phyloP scores from a whole-genome alignment of 2,329 filamentous ascomycete genomes.

The Beauveria sp. region DNA sequence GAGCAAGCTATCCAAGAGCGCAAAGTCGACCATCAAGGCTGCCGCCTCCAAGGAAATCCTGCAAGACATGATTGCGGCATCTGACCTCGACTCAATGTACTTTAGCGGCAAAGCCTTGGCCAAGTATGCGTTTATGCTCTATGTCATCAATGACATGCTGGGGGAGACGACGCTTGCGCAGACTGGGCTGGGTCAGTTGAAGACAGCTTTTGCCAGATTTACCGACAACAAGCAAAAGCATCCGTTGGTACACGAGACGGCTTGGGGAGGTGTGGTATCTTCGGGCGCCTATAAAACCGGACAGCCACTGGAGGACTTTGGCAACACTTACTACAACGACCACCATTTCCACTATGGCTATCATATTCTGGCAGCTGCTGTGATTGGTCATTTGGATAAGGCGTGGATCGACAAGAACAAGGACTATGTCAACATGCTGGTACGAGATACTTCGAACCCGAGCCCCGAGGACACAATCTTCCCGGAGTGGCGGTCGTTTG shows the following conservation, averaged over 20 bases:
- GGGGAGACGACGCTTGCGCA: slow-evolving; percentile 49
- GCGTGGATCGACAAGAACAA: slow-evolving; percentile 66
- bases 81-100: slow-evolving; percentile 81
- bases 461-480: slow-evolving; percentile 64
- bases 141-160: slow-evolving; percentile 57
- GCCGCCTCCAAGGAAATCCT: slow-evolving; percentile 66
- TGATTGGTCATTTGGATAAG: slow-evolving; percentile 73
- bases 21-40: slow-evolving; percentile 50
- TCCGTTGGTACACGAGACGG: slow-evolving; percentile 56
- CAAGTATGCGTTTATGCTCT: slow-evolving; percentile 66
- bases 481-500: slow-evolving; percentile 76
- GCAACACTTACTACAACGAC: slow-evolving; percentile 79
- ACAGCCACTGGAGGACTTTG: slow-evolving; percentile 71
- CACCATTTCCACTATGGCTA: slow-evolving; percentile 79
- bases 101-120: slow-evolving; percentile 79
- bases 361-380: slow-evolving; percentile 77
- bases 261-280: slow-evolving; percentile 77
- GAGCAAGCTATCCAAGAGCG: slow-evolving; percentile 40
- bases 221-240: slow-evolving; percentile 59
- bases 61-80: slow-evolving; percentile 66
- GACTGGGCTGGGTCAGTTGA: slow-evolving; percentile 52
- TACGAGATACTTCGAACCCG: slow-evolving; percentile 78
- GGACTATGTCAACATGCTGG: slow-evolving; percentile 73
- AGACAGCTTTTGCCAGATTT: slow-evolving; percentile 60
- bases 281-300: slow-evolving; percentile 63